Evolutionary conservation across 2,329 filamentous ascomycete species (phyloP).

Genomic region (Albifimbria verrucaria): DNA sequence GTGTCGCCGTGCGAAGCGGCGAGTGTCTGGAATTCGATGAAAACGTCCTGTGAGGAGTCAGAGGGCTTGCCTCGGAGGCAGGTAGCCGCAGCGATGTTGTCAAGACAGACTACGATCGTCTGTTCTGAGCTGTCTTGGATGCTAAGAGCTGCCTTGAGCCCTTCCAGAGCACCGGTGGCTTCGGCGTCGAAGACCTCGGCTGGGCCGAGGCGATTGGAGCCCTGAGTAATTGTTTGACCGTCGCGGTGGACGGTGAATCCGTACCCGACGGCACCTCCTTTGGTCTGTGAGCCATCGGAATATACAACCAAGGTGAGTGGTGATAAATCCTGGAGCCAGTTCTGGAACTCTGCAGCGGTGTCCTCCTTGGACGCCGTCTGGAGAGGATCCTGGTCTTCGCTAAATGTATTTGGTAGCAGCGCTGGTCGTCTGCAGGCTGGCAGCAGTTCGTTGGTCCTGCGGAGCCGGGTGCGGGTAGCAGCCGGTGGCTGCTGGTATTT

Average conservation of each 20-base stretch:
- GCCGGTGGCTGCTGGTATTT: slow-evolving; percentile 8
- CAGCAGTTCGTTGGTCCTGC: slow-evolving; percentile 7
- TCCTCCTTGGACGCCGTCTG: slow-evolving; percentile 10
- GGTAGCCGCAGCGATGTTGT: slow-evolving; percentile 10
- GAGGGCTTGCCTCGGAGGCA: slow-evolving; percentile 10
- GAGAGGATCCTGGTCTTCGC: neutral
- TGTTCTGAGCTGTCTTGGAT: slow-evolving; percentile 1
- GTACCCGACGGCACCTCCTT: slow-evolving; percentile 6
- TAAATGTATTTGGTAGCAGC: neutral
- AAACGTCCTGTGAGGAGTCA: slow-evolving; percentile 13
- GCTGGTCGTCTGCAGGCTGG: slow-evolving; percentile 3
- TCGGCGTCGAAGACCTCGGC: slow-evolving; percentile 14
- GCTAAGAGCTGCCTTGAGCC: slow-evolving; percentile 7
- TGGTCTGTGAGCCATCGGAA: slow-evolving; percentile 9
- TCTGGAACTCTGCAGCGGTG: slow-evolving; percentile 6
- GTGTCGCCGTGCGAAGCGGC: slow-evolving; percentile 3
- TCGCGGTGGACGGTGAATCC: slow-evolving; percentile 9
- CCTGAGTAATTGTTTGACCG: neutral
- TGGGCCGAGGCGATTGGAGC: slow-evolving; percentile 6
- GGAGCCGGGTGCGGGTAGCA: slow-evolving; percentile 6
- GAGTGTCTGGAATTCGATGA: slow-evolving; percentile 7
- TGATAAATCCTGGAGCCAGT: slow-evolving; percentile 4
- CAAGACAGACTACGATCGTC: slow-evolving; percentile 12
- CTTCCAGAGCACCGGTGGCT: slow-evolving; percentile 10
- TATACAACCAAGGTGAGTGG: slow-evolving; percentile 9